A percentile compares a stretch with the other conserved stretches of the same genome.
These are phyloP conservation scores for Gossypium gossypioides DNA, from an alignment of 441 rosid genomes.

Conservation along the genomic window DNA sequence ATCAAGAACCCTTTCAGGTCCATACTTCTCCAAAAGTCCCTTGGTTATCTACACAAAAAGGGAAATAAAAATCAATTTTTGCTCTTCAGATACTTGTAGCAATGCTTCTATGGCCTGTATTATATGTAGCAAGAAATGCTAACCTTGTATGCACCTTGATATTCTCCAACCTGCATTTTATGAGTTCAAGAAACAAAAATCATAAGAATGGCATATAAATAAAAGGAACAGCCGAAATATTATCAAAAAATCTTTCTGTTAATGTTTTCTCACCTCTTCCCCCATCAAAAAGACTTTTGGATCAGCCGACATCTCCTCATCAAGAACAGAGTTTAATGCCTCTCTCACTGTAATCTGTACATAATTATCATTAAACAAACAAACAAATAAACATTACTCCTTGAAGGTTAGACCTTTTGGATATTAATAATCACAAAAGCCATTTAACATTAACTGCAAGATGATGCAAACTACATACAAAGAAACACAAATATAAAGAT, in stretches of 20 bases:
- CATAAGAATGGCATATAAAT: neutral
- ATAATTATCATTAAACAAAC: neutral
- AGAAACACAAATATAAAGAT: neutral
- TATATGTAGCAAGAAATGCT: constrained; percentile 6
- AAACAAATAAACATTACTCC: neutral
- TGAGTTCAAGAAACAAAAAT: neutral
- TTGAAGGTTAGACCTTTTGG: neutral
- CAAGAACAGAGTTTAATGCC: constrained; percentile 65
- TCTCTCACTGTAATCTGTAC: constrained; percentile 57
- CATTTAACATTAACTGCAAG: neutral
- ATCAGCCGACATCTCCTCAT: constrained; percentile 80
- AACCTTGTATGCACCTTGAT: constrained; percentile 84
- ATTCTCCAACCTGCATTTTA: constrained; percentile 66
- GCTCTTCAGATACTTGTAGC: neutral
- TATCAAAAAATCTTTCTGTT: neutral
- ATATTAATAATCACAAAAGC: neutral
- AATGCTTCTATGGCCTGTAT: neutral
- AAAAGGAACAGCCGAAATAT: neutral
- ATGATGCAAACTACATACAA: neutral
- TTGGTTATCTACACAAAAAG: constrained; percentile 44
- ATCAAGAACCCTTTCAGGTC: constrained; percentile 90
- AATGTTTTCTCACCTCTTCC: constrained; percentile 47
- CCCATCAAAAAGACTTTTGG: constrained; percentile 68
- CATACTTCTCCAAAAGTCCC: constrained; percentile 86
- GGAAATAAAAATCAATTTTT: neutral